These are phyloP conservation scores for Ilex asprella DNA, from an alignment of 257 asterid genomes.

Conservation along the genomic window DNA sequence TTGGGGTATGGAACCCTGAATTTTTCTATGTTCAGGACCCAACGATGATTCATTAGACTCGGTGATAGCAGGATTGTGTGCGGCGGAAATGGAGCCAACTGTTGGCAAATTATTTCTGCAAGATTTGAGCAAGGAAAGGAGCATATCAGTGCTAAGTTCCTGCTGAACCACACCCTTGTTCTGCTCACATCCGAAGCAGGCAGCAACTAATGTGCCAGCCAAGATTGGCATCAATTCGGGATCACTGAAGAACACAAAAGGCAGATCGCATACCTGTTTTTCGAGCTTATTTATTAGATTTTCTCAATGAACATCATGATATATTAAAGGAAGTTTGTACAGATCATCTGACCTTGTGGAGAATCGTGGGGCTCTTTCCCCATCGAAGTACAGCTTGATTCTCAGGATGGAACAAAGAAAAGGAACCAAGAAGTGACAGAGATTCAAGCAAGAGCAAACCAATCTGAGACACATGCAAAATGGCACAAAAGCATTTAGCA, in stretches of 20 bases:
- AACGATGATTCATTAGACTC: slow-evolving; percentile 39
- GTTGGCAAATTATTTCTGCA: slow-evolving; percentile 43
- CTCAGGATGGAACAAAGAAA: slow-evolving; percentile 75
- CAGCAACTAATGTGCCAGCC: slow-evolving; percentile 79
- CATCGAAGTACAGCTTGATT: slow-evolving; percentile 97
- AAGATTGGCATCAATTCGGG: slow-evolving; percentile 86
- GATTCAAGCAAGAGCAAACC: slow-evolving; percentile 81
- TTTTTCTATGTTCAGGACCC: slow-evolving; percentile 38
- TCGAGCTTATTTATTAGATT: slow-evolving; percentile 17
- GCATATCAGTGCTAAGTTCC: slow-evolving; percentile 96
- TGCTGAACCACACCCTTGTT: slow-evolving; percentile 88
- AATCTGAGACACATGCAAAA: slow-evolving; percentile 37
- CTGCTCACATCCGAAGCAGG: slow-evolving; percentile 88
- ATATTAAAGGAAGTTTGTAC: not conserved
- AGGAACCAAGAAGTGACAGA: slow-evolving; percentile 81
- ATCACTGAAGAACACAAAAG: slow-evolving; percentile 87
- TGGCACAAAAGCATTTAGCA: not conserved
- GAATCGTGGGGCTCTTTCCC: slow-evolving; percentile 99
- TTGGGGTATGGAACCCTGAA: slow-evolving; percentile 39
- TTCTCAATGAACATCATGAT: not conserved
- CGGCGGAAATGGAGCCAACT: slow-evolving; percentile 7
- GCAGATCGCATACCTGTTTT: slow-evolving; percentile 90
- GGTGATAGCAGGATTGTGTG: slow-evolving; percentile 23
- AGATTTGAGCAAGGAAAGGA: slow-evolving; percentile 71
- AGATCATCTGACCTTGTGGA: slow-evolving; percentile 69